Percentiles rank a stretch among this genome's conserved stretches.
phyloP scores from a whole-genome alignment of 345 rosid genomes.

The Brassica juncea region DNA sequence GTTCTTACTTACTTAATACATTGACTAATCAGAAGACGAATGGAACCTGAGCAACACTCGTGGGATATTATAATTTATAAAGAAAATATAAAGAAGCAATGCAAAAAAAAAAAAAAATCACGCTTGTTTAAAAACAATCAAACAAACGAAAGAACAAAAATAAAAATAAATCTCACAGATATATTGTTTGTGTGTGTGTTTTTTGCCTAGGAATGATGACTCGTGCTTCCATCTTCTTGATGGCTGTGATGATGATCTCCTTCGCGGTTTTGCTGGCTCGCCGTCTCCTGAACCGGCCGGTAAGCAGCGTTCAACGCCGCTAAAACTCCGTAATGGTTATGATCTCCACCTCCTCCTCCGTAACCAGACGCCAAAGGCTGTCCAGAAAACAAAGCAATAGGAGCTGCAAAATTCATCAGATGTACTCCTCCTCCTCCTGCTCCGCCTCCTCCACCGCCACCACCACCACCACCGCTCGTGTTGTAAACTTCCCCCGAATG shows the following conservation, averaged over 20 bases:
- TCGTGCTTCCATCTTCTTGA: conserved; percentile 40
- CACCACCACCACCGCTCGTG: conserved; percentile 46
- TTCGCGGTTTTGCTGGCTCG: conserved; percentile 48
- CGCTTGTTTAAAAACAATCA: conserved; percentile 26
- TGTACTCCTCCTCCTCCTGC: conserved; percentile 51
- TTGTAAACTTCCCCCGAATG: conserved; percentile 28
- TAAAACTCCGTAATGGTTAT: conserved; percentile 64
- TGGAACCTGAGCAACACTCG: conserved; percentile 20
- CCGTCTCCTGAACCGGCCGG: conserved; percentile 46
- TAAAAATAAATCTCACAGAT: conserved; percentile 35
- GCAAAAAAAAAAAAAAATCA: conserved; percentile 19
- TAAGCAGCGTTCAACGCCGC: conserved; percentile 65
- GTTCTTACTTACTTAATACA: conserved; percentile 33
- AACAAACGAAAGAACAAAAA: conserved; percentile 36
- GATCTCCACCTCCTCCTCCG: conserved; percentile 39
- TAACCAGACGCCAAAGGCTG: conserved; percentile 50
- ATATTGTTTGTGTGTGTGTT: conserved; percentile 30
- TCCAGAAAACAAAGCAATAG: conserved; percentile 66
- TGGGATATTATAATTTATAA: conserved; percentile 9
- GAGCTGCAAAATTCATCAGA: conserved; percentile 78
- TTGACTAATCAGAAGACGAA: conserved; percentile 31
- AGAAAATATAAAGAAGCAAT: conserved; percentile 17
- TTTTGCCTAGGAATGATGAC: conserved; percentile 44
- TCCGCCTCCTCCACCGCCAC: conserved; percentile 39
- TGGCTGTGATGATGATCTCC: conserved; percentile 47